Evolutionary conservation across 257 asterid species (phyloP), one percentile per base, ranked within the genome.

Genomic region (Verbena officinalis): DNA sequence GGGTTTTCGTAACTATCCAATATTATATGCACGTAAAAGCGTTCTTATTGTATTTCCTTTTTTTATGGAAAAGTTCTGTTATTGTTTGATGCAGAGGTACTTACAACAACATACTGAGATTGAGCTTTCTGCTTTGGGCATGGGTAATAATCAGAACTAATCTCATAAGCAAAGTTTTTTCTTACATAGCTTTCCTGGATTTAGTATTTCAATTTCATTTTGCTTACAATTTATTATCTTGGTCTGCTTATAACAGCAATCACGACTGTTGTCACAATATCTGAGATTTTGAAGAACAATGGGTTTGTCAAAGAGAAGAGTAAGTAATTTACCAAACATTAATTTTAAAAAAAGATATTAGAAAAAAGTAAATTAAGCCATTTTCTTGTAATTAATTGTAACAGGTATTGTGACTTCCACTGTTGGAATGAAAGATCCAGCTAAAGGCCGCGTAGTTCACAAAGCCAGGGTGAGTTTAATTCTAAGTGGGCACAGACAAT

Each of bases 241-340:
- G 33, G 2, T 27, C 2, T 27, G 5, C n/a, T 61, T 49, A 2
- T 5, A 2, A 27, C 88, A 91, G 98, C 98, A 8, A 91, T 91
- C 75, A 91, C 98, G 27, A 88, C 95, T 43, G 98, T 91, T 20
- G 98, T 91, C 34, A 91, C 98, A 27, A 85, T 91, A 43, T 82
- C 96, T 24, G 96, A 91, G 80, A 91, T 91, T 69, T 77, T 91
- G 69, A 91, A 91, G 89, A 88, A 88, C 40, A 85, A 84, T 73
- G 98, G 98, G 43, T 88, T 86, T 50, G 98, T 91, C 5, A 76
- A 70, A n/a, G 96, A 86, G 80, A 91, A 91, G 78, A 84, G 98
- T 90, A 86, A 61, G 84, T 54, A 58, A 59, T 36, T 12, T 49
- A 5, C 33, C 14, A 43, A n/a, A n/a, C n/a, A n/a, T n/a, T n/a